Evolutionary conservation across 805 yeast genomes (phyloP), one percentile per base, ranked within the genome.

Genomic region (Candida cerambycidarum): DNA sequence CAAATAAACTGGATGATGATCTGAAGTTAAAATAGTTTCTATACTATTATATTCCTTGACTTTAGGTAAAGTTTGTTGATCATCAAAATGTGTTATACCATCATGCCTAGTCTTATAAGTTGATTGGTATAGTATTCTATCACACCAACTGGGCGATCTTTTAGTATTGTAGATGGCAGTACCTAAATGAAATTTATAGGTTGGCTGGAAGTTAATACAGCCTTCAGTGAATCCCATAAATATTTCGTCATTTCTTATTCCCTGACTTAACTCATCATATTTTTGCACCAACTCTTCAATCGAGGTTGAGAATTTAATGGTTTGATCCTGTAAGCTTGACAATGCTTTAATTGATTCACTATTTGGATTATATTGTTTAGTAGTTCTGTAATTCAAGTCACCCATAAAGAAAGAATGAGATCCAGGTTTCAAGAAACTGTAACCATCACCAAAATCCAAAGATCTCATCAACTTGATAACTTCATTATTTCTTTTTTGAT

Each of bases 131-230:
- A 90, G 58, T 5, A 90, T 77, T 41, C 98, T 65, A 58, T 90
- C 98, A 62, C 97, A 89, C 95, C 96, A 90, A 5, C 95, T 83
- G 0, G 97, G 95, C 1, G 68, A 65, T 42, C 97, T 69, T 50
- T 80, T 82, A 1, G 58, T 32, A 46, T 78, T 76, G 58, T 78
- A 85, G 8, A 64, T 61, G n/a, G 73, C 71, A 0, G 81, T 69
- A 24, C 78, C 75, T 1, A 73, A 45, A 39, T 62, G 59, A 58
- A 69, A 86, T 62, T 90, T 90, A 67, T 84, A 90, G 0, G 95
- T 85, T 9, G 96, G 97, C n/a, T 67, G 68, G 58, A 90, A 90
- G 0, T 53, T 52, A 12, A 90, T 73, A n/a, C 65, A 57, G 0
- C 80, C 73, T 62, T 90, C 98, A 1, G 67, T 58, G 52, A 89